phyloP scores from a whole-genome alignment of 2,329 filamentous ascomycete genomes.

The Penicillium sp. region DNA sequence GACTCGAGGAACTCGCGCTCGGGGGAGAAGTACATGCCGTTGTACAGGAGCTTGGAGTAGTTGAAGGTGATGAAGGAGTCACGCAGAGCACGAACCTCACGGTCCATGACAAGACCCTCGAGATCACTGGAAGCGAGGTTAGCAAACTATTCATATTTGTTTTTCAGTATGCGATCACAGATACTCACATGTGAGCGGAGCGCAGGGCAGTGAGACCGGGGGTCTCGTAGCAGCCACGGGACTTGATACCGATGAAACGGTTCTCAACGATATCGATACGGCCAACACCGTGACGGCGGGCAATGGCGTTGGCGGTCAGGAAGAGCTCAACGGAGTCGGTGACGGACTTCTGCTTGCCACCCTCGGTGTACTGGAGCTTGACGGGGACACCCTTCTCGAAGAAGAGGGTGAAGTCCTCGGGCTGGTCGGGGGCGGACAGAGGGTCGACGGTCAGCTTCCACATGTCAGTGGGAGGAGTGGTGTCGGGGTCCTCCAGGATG shows the following conservation, averaged over 20 bases:
- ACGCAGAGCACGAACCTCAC: conserved; percentile 67
- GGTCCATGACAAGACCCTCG: conserved; percentile 65
- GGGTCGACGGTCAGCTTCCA: conserved; percentile 72
- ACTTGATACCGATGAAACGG: conserved; percentile 78
- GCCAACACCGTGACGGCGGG: conserved; percentile 71
- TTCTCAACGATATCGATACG: conserved; percentile 83
- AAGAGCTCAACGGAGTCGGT: conserved; percentile 74
- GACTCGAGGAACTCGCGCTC: conserved; percentile 70
- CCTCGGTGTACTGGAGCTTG: conserved; percentile 62
- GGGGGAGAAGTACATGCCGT: conserved; percentile 62
- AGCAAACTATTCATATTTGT: neutral
- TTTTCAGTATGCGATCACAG: conserved; percentile 45
- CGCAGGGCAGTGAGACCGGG: conserved; percentile 37
- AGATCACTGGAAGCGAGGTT: conserved; percentile 22
- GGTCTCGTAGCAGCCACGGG: conserved; percentile 75
- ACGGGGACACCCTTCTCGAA: conserved; percentile 76
- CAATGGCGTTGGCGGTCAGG: conserved; percentile 70
- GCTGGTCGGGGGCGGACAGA: conserved; percentile 67
- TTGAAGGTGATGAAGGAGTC: conserved; percentile 70
- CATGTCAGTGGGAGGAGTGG: conserved; percentile 73
- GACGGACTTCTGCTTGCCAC: conserved; percentile 53
- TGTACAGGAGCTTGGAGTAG: conserved; percentile 53
- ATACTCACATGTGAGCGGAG: conserved; percentile 48
- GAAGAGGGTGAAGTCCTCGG: conserved; percentile 69
- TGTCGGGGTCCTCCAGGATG: conserved; percentile 55